These are phyloP conservation scores for Pyrrhoderma noxium DNA, from an alignment of 1,284 basidiomycete species.

Conservation along the genomic window DNA sequence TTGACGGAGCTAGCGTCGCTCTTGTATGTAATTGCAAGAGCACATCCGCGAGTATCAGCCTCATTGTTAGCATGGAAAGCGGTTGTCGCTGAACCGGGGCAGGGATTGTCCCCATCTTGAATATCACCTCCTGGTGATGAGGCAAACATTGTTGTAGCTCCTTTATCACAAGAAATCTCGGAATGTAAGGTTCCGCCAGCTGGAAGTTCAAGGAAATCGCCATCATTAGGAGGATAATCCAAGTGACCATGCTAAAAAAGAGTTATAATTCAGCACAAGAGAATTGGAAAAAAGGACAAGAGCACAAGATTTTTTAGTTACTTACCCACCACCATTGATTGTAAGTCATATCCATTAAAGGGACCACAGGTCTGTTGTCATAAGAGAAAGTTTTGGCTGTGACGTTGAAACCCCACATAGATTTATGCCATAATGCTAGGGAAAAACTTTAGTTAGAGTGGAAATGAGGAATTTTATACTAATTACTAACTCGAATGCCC, in stretches of 20 bases:
- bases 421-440: conserved; percentile 28
- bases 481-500: conserved; percentile 2
- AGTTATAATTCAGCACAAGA: conserved; percentile 23
- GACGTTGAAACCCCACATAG: conserved; percentile 51
- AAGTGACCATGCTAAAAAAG: conserved; percentile 51
- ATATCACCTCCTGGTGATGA: conserved; percentile 46
- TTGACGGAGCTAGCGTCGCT: conserved; percentile 43
- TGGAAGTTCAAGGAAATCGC: conserved; percentile 51
- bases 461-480: background rate
- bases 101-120: conserved; percentile 39
- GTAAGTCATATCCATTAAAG: conserved; percentile 47
- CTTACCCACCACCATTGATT: conserved; percentile 60
- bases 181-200: conserved; percentile 43
- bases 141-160: conserved; percentile 44
- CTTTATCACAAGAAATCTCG: conserved; percentile 52
- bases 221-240: conserved; percentile 45
- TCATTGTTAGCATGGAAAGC: conserved; percentile 49
- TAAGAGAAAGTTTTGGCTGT: conserved; percentile 42
- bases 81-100: conserved; percentile 36
- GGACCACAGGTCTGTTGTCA: conserved; percentile 50
- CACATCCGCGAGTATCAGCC: conserved; percentile 55
- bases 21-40: conserved; percentile 66
- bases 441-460: background rate
- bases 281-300: background rate
- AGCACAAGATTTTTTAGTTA: no score